A percentile compares a stretch with the other conserved stretches of the same genome.
Evolutionary conservation across 2,329 filamentous ascomycete genomes (phyloP).

Genomic region (Colletotrichum higginsianum): DNA sequence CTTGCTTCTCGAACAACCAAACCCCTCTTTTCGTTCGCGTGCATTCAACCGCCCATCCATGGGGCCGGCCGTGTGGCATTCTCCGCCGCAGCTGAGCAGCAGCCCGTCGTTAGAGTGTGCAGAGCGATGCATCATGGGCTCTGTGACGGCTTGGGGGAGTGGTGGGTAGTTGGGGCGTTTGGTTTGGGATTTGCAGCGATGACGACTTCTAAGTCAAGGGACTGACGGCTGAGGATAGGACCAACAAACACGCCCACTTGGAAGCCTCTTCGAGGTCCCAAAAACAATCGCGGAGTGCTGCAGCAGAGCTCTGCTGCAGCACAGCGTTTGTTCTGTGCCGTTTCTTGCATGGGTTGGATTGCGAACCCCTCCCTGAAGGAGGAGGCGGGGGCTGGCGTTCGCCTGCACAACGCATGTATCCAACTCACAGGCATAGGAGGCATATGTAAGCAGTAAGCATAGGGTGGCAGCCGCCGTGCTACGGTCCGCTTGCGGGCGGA

Average conservation of each 20-base stretch:
- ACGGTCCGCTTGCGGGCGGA: background rate
- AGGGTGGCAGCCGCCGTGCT: background rate
- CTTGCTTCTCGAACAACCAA: conserved; percentile 8
- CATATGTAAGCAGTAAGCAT: too few relatives aligned
- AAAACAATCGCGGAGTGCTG: background rate
- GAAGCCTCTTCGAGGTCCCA: background rate
- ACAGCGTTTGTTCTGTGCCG: conserved; percentile 8
- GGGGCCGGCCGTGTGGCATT: background rate
- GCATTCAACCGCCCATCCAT: conserved; percentile 8
- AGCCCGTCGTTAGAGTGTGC: conserved; percentile 15
- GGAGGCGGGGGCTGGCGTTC: background rate
- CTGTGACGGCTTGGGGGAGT: conserved; percentile 5
- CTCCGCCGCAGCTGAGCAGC: conserved; percentile 10
- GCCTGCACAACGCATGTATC: background rate
- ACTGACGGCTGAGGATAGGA: too few relatives aligned
- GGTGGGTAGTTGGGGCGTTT: background rate
- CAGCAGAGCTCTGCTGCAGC: background rate
- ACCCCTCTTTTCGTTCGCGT: background rate
- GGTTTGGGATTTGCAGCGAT: conserved; percentile 14
- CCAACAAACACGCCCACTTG: too few relatives aligned
- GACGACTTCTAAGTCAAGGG: background rate
- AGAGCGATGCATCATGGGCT: background rate
- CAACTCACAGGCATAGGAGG: background rate
- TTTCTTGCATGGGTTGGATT: background rate
- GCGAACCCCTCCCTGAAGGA: too few relatives aligned